Percentiles rank a stretch among this genome's conserved stretches.
These are phyloP conservation scores for Auxenochlorella protothecoides DNA, from an alignment of 139 green algal genomes.

Conservation along the genomic window DNA sequence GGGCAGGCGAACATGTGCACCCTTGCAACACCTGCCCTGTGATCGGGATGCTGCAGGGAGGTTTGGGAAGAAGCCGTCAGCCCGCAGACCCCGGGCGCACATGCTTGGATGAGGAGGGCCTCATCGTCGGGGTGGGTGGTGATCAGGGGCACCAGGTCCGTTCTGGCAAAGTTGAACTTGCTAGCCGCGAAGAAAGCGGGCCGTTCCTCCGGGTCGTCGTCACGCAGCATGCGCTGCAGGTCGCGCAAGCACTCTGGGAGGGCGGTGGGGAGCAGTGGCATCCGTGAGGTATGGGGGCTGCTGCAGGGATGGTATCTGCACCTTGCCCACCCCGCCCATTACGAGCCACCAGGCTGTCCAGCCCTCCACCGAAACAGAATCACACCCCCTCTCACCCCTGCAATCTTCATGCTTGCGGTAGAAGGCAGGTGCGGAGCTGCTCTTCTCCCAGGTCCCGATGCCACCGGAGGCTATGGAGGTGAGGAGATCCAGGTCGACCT, in stretches of 20 bases:
- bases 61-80: background rate
- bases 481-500: slow-evolving; percentile 63
- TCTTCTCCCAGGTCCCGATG: slow-evolving; percentile 41
- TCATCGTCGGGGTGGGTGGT: slow-evolving; percentile 57
- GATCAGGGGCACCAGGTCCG: slow-evolving; percentile 78
- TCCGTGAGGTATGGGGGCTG: no score
- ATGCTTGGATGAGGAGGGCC: slow-evolving; percentile 63
- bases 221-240: slow-evolving; percentile 77
- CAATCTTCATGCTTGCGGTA: slow-evolving; percentile 69
- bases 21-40: no score
- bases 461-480: slow-evolving; percentile 57
- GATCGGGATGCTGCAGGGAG: no score
- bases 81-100: slow-evolving; percentile 15
- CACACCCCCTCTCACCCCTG: slow-evolving; percentile 30
- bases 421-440: background rate
- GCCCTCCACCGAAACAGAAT: no score
- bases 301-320: no score
- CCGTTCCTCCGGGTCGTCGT: slow-evolving; percentile 62
- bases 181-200: slow-evolving; percentile 70
- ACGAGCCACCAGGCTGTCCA: no score
- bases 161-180: slow-evolving; percentile 45
- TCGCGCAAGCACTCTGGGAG: slow-evolving; percentile 73
- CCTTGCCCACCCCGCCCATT: no score
- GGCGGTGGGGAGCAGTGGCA: no score
- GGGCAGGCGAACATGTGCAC: no score